These are phyloP conservation scores for Boeremia lycopersici DNA, from an alignment of 2,329 filamentous ascomycete genomes.

Conservation along the genomic window DNA sequence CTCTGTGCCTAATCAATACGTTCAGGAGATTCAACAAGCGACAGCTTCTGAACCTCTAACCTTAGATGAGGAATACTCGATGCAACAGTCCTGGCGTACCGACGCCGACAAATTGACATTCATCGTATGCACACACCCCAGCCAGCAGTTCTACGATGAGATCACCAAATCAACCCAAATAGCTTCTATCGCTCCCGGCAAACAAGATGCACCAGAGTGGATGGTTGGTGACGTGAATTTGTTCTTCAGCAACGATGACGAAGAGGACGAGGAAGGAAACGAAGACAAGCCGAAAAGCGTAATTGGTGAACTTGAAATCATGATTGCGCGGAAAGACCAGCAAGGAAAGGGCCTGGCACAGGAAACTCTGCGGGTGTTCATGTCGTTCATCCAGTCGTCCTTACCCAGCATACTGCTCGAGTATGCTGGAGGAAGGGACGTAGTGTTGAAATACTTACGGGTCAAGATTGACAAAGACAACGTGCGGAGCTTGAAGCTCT, in stretches of 20 bases:
- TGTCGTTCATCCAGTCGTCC: constrained; percentile 69
- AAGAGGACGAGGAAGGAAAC: constrained; percentile 27
- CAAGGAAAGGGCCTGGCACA: constrained; percentile 70
- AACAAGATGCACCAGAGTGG: constrained; percentile 58
- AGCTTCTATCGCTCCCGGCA: constrained; percentile 16
- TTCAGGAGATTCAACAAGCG: constrained; percentile 70
- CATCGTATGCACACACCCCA: constrained; percentile 66
- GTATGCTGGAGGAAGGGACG: constrained; percentile 46
- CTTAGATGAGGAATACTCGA: constrained; percentile 82
- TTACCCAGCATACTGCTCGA: constrained; percentile 62
- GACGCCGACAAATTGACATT: constrained; percentile 91
- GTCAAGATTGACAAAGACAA: constrained; percentile 69
- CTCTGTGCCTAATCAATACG: background rate
- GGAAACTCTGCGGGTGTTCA: constrained; percentile 68
- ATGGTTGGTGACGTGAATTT: constrained; percentile 64
- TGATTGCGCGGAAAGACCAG: constrained; percentile 70
- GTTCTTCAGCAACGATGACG: constrained; percentile 65
- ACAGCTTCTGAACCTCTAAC: constrained; percentile 87
- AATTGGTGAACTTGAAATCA: constrained; percentile 81
- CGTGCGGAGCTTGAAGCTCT: constrained; percentile 62
- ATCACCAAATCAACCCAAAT: background rate
- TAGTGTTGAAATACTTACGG: constrained; percentile 53
- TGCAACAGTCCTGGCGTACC: constrained; percentile 85
- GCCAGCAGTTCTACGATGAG: background rate
- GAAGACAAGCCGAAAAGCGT: constrained; percentile 21